phyloP scores from a whole-genome alignment of 2,329 filamentous ascomycete genomes.

The Beauveria asiatica region DNA sequence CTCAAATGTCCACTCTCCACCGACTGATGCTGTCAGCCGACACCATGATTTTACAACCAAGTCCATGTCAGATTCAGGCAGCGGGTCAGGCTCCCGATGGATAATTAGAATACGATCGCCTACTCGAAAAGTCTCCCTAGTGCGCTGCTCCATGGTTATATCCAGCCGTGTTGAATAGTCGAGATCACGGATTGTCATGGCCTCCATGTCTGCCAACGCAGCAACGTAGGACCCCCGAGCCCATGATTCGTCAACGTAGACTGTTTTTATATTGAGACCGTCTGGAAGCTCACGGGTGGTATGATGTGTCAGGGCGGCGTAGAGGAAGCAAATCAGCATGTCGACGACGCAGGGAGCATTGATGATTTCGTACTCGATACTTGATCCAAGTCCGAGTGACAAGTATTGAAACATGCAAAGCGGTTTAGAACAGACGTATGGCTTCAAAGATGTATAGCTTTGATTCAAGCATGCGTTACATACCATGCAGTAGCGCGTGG shows the following conservation, averaged over 20 bases:
- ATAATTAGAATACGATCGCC: background rate
- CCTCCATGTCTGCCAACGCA: background rate
- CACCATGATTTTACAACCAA: conserved; percentile 1
- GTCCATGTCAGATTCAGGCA: background rate
- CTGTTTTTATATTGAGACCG: conserved; percentile 31
- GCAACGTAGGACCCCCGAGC: background rate
- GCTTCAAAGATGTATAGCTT: conserved; percentile 62
- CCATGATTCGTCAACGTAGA: conserved; percentile 12
- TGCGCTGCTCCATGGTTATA: background rate
- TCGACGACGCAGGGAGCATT: conserved; percentile 77
- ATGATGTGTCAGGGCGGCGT: conserved; percentile 40
- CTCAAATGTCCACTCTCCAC: conserved; percentile 2
- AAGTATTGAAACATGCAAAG: conserved; percentile 87
- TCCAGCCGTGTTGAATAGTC: background rate
- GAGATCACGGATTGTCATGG: background rate
- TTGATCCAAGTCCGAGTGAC: conserved; percentile 74
- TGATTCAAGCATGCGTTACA: conserved; percentile 63
- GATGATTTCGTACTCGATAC: conserved; percentile 75
- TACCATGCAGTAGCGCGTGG: conserved; percentile 79
- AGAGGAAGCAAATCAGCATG: conserved; percentile 75
- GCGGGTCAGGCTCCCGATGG: background rate
- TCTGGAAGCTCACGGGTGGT: conserved; percentile 35
- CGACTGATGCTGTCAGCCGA: background rate
- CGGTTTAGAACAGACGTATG: conserved; percentile 66
- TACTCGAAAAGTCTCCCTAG: background rate